A percentile compares a stretch with the other conserved stretches of the same genome.
phyloP scores from a whole-genome alignment of 2,329 filamentous ascomycete species.

The Tolypocladium sp. region DNA sequence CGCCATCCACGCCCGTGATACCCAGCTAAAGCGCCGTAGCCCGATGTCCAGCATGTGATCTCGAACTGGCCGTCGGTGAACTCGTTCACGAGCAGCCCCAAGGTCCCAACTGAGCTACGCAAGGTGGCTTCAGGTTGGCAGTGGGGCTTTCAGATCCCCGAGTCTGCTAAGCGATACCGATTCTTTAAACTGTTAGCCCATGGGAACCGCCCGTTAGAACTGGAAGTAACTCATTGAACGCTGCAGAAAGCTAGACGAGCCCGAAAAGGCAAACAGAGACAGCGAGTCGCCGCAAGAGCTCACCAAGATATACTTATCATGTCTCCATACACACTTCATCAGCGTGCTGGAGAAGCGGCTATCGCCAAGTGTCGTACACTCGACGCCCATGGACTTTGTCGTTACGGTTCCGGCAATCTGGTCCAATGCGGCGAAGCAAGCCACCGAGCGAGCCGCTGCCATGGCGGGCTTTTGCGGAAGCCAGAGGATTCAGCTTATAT shows the following conservation, averaged over 20 bases:
- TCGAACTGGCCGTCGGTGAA: conserved; percentile 32
- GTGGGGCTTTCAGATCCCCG: conserved; percentile 41
- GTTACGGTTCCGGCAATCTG: conserved; percentile 51
- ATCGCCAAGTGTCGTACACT: conserved; percentile 29
- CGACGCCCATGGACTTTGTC: conserved; percentile 41
- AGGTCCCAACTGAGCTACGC: conserved; percentile 40
- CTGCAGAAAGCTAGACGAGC: conserved; percentile 25
- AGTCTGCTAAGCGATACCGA: conserved; percentile 26
- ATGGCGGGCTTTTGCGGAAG: conserved; percentile 29
- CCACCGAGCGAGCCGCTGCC: conserved; percentile 31
- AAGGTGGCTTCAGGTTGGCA: conserved; percentile 30
- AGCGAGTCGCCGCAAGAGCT: conserved; percentile 25
- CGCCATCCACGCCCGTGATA: not conserved
- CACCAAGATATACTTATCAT: conserved; percentile 34
- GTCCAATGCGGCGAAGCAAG: conserved; percentile 44
- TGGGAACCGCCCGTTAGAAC: not conserved
- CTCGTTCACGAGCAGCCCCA: conserved; percentile 25
- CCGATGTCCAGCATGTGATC: conserved; percentile 31
- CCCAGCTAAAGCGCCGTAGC: conserved; percentile 16
- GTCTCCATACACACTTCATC: conserved; percentile 38
- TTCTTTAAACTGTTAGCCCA: conserved; percentile 40
- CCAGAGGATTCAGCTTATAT: conserved; percentile 35
- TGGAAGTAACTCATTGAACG: not conserved
- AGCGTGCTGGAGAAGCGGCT: conserved; percentile 32
- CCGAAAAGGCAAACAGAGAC: conserved; percentile 16